phyloP scores from a whole-genome alignment of 164 flowering plant species.

The Magnolia officinalis region DNA sequence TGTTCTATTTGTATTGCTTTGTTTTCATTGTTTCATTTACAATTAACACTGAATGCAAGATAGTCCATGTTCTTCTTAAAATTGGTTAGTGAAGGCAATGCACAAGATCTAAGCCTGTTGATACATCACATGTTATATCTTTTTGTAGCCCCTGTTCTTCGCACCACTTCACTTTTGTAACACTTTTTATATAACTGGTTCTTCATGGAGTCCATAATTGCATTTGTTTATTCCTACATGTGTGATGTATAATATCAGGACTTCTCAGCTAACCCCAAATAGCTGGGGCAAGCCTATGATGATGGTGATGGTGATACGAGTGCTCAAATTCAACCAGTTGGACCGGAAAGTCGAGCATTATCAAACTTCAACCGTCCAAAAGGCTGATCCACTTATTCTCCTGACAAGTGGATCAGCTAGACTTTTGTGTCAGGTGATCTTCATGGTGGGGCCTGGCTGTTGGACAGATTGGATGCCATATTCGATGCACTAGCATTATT shows the following conservation, averaged over 20 bases:
- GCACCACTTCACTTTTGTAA: not conserved
- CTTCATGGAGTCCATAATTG: not conserved
- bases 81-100: too few species aligned
- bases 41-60: too few species aligned
- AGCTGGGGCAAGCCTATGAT: not conserved
- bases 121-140: too few species aligned
- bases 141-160: not conserved
- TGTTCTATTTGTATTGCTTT: not conserved
- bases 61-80: too few species aligned
- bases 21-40: too few species aligned
- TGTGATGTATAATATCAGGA: not conserved
- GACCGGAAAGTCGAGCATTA: not conserved
- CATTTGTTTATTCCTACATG: not conserved
- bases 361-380: not conserved
- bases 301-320: not conserved
- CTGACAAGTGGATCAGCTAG: not conserved
- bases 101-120: too few species aligned
- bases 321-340: not conserved
- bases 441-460: not conserved
- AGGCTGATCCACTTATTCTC: not conserved
- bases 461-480: not conserved
- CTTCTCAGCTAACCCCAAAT: not conserved
- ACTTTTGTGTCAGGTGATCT: not conserved
- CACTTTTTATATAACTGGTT: not conserved
- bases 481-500: too few species aligned